phyloP scores from a whole-genome alignment of 805 yeast species.

The Wickerhamomyces mucosus region DNA sequence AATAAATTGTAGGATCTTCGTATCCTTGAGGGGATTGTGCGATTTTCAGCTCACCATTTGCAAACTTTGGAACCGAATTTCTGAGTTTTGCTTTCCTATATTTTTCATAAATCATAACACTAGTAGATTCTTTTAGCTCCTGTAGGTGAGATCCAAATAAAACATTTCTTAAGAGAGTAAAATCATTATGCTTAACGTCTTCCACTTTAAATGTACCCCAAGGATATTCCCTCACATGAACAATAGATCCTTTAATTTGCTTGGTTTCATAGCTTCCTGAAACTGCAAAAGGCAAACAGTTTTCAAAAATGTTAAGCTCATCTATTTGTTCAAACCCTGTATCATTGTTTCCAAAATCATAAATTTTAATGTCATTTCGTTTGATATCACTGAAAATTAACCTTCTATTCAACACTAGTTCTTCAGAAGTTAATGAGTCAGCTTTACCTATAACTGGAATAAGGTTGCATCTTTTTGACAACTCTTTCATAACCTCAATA shows the following conservation, averaged over 20 bases:
- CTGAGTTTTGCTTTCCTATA: conserved; percentile 63
- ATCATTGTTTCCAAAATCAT: conserved; percentile 49
- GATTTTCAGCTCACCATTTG: too few species aligned
- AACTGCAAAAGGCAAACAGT: conserved; percentile 53
- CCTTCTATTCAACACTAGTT: conserved; percentile 43
- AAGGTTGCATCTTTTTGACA: conserved; percentile 68
- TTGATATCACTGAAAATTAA: conserved; percentile 48
- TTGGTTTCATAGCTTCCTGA: conserved; percentile 43
- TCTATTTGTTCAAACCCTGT: conserved; percentile 13
- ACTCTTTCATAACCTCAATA: conserved; percentile 54
- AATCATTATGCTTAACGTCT: conserved; percentile 56
- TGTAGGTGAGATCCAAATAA: conserved; percentile 70
- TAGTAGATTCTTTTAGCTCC: conserved; percentile 76
- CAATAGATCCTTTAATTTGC: conserved; percentile 21
- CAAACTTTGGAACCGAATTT: conserved; percentile 15
- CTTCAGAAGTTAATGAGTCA: conserved; percentile 65
- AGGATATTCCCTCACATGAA: conserved; percentile 47
- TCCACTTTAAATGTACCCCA: conserved; percentile 61
- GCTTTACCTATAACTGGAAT: conserved; percentile 78
- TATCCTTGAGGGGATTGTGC: conserved; percentile 1
- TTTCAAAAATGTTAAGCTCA: conserved; percentile 29
- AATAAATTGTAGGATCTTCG: background rate
- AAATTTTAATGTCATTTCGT: conserved; percentile 50
- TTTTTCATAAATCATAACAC: conserved; percentile 64
- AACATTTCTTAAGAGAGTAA: conserved; percentile 59